Base-by-base conservation (phyloP, 345 rosid species). In the Kernera saxatilis region DNA sequence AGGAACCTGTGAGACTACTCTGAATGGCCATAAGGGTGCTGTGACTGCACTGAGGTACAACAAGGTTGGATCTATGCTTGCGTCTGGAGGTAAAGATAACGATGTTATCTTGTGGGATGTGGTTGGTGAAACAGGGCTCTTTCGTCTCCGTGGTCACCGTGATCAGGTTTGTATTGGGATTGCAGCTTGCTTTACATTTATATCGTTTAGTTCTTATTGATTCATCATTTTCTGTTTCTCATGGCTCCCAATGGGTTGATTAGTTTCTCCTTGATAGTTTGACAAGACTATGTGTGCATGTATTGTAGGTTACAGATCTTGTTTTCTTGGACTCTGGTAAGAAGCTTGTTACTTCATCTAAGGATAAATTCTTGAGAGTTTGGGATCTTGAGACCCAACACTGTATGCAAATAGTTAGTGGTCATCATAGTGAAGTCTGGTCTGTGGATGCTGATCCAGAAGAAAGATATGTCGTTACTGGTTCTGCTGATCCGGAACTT, bases 371-470 rank as follows among this genome's bases (percentile, higher is more conserved):
- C 77, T 77, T 94, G 77, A 88, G 99, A 77, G 99, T 91, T 41
- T 94, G 99, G 99, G 99, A 94, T 88, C 90, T 94, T 54, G 98
- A 91, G 60, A 91, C 96, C 26, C 93, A 91, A 75, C 92, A 94
- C 48, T 91, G 98, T 70, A 78, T 94, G 87, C 99, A 94, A 79
- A 86, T 87, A 69, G 67, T 94, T 53, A 84, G 98, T 37, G 99
- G 99, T 18, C 98, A 94, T 78, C 98, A 94, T 82, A 88, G 87
- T 83, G 99, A 94, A 82, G 82, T 94, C 67, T 91, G 99, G 99
- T 91, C 97, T 14, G 72, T 94, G 10, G 99, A 94, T 72, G 82
- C 75, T 71, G 99, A 94, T 72, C 83, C 88, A 1, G 86, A 88
- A 69, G 98, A 91, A 74, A 87, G 82, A 73, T 94, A 80, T 70